These are phyloP conservation scores for Neurospora terricola DNA, from an alignment of 495 filamentous ascomycete genomes.

Conservation along the genomic window DNA sequence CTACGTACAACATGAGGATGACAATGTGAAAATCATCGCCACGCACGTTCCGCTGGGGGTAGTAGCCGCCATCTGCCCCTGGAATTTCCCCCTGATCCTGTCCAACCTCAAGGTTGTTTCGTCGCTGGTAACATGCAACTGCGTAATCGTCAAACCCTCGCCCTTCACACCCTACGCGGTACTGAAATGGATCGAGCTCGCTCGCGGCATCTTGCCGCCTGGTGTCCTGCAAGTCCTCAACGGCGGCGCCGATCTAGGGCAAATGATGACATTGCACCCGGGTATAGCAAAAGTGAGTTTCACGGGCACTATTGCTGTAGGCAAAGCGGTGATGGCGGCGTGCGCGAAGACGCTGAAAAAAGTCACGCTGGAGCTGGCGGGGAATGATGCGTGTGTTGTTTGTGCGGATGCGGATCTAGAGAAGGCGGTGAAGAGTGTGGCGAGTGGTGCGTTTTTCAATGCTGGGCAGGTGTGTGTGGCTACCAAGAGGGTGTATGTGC, in stretches of 20 bases:
- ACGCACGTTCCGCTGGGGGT: slow-evolving; percentile 45
- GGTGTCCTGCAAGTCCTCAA: slow-evolving; percentile 61
- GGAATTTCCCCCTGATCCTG: slow-evolving; percentile 55
- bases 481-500: slow-evolving; percentile 59
- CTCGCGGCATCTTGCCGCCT: slow-evolving; percentile 48
- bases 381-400: slow-evolving; percentile 60
- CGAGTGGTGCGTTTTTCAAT: slow-evolving; percentile 49
- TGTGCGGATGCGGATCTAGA: slow-evolving; percentile 56
- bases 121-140: slow-evolving; percentile 49
- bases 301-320: slow-evolving; percentile 55
- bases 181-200: slow-evolving; percentile 55
- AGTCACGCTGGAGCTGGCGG: slow-evolving; percentile 44
- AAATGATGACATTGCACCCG: slow-evolving; percentile 45
- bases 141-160: slow-evolving; percentile 53
- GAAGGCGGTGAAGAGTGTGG: slow-evolving; percentile 40
- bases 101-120: slow-evolving; percentile 45
- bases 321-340: slow-evolving; percentile 52
- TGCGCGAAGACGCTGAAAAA: slow-evolving; percentile 53
- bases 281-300: slow-evolving; percentile 60
- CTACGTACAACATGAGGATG: slow-evolving; percentile 43
- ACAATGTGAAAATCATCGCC: slow-evolving; percentile 35
- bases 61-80: slow-evolving; percentile 48
- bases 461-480: slow-evolving; percentile 47
- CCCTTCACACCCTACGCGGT: slow-evolving; percentile 60
- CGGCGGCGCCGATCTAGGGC: slow-evolving; percentile 57